phyloP scores from a whole-genome alignment of 2,329 filamentous ascomycete genomes.

The Ceratocystis colombiana region DNA sequence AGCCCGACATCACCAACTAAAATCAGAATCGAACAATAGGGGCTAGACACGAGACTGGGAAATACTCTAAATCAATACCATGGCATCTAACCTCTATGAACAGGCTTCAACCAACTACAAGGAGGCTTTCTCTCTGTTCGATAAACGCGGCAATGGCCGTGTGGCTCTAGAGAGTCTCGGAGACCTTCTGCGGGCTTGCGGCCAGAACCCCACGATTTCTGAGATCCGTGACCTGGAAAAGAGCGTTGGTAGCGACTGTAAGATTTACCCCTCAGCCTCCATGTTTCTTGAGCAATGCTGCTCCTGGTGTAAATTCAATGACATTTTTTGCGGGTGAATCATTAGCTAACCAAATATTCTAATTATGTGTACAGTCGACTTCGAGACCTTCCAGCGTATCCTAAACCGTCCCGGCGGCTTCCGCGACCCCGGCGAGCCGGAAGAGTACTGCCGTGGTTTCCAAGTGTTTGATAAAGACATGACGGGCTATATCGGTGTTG shows the following conservation, averaged over 20 bases:
- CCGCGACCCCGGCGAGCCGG: conserved; percentile 93
- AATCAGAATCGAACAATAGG: too few species aligned
- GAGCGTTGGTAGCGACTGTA: conserved; percentile 81
- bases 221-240: conserved; percentile 92
- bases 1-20: background rate
- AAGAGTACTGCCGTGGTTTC: conserved; percentile 97
- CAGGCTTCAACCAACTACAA: conserved; percentile 96
- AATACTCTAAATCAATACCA: conserved; percentile 2
- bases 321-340: background rate
- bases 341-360: background rate
- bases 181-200: conserved; percentile 89
- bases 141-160: conserved; percentile 95
- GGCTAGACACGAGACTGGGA: background rate
- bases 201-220: conserved; percentile 89
- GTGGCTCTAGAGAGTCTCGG: conserved; percentile 78
- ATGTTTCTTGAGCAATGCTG: background rate
- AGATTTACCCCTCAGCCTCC: conserved; percentile 36
- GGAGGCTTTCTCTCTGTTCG: conserved; percentile 98
- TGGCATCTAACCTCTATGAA: conserved; percentile 42
- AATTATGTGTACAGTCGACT: conserved; percentile 60
- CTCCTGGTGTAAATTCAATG: background rate
- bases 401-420: conserved; percentile 97
- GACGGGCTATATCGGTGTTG: conserved; percentile 94
- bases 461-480: conserved; percentile 99
- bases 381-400: conserved; percentile 91